Conservation (phyloP, 805 yeast genomes). For the Candida oleophila region DNA sequence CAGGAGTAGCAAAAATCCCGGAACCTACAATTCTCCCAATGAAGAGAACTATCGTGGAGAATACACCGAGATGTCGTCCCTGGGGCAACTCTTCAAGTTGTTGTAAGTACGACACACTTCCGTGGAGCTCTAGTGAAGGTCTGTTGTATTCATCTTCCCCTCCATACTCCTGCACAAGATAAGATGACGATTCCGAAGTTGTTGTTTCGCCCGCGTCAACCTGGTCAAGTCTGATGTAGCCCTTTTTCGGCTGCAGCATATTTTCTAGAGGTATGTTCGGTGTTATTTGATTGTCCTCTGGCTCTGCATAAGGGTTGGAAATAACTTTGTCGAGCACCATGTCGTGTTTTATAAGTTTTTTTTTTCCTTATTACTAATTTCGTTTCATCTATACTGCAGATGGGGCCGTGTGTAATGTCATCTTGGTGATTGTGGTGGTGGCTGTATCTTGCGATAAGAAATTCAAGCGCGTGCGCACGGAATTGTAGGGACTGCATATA, state of each 20-base stretch:
- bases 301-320: background rate
- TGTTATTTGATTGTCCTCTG: background rate
- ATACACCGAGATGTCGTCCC: constrained; percentile 72
- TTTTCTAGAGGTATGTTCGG: background rate
- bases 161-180: background rate
- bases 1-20: constrained; percentile 74
- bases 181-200: background rate
- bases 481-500: too few relatives aligned
- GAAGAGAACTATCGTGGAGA: constrained; percentile 61
- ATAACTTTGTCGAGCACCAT: background rate
- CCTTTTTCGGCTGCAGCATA: background rate
- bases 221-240: background rate
- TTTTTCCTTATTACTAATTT: too few relatives aligned
- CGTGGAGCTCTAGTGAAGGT: constrained; percentile 9
- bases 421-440: background rate
- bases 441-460: background rate
- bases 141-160: constrained; percentile 3
- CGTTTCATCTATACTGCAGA: background rate
- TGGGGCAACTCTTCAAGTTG: constrained; percentile 59
- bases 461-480: background rate
- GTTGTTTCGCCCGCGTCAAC: background rate
- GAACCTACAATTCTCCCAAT: constrained; percentile 74
- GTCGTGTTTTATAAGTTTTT: background rate
- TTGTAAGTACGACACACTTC: constrained; percentile 21
- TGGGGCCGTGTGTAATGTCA: background rate